phyloP scores from a whole-genome alignment of 371 early-diverging fungal species.

The Apophysomyces sp. region DNA sequence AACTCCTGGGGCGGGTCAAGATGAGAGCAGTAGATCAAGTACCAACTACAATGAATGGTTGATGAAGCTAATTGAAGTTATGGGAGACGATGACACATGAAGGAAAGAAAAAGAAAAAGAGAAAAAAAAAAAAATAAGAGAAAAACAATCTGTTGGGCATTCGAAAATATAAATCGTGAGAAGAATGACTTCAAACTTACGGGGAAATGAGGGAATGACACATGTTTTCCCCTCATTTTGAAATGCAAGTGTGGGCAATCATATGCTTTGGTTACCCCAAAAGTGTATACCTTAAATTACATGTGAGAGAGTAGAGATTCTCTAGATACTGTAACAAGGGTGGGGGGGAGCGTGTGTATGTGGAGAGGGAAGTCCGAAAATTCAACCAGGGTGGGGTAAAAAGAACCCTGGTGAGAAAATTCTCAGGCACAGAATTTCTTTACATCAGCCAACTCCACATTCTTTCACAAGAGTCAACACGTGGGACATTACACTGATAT shows the following conservation, averaged over 20 bases:
- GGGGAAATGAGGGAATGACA: conserved; percentile 47
- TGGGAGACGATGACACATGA: conserved; percentile 45
- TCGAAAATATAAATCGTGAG: conserved; percentile 32
- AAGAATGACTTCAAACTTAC: conserved; percentile 69
- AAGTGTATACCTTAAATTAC: too few relatives aligned
- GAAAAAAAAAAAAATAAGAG: too few relatives aligned
- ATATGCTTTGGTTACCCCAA: too few relatives aligned
- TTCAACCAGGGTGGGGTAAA: neutral
- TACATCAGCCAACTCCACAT: neutral
- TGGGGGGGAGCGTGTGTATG: too few relatives aligned
- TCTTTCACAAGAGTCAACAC: neutral
- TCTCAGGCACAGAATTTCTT: conserved; percentile 1
- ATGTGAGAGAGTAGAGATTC: too few relatives aligned
- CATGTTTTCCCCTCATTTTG: conserved; percentile 62
- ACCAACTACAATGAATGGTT: conserved; percentile 43
- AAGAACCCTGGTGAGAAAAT: neutral
- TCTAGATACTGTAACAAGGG: too few relatives aligned
- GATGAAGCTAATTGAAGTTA: conserved; percentile 41
- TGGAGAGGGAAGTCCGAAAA: neutral
- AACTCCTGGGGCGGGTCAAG: conserved; percentile 3
- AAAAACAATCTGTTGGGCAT: too few relatives aligned
- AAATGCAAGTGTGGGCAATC: too few relatives aligned
- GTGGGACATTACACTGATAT: too few relatives aligned
- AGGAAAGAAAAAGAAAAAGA: too few relatives aligned
- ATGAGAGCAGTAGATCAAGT: conserved; percentile 14